Evolutionary conservation across 108 stramenopile genomes (phyloP).

Genomic region (Nitzschia sp.): DNA sequence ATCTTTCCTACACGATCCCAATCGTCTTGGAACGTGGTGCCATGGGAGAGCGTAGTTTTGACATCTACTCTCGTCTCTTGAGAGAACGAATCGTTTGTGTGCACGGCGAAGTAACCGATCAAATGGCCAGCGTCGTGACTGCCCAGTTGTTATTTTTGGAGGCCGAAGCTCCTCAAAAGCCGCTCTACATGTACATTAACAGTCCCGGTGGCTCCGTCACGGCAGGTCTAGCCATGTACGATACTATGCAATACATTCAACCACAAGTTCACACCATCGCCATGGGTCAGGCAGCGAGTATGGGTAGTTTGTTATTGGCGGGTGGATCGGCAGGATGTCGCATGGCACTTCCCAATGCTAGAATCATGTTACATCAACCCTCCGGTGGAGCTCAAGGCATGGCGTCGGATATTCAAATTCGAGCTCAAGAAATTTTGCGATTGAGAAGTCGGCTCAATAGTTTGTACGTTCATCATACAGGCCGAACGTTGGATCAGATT

Average conservation of each 20-base stretch:
- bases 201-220: conserved; percentile 92
- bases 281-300: conserved; percentile 97
- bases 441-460: conserved; percentile 78
- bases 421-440: conserved; percentile 83
- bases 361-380: conserved; percentile 97
- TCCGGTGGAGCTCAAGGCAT: conserved; percentile 94
- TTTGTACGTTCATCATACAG: conserved; percentile 89
- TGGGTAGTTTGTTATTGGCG: conserved; percentile 91
- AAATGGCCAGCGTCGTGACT: conserved; percentile 88
- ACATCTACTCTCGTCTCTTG: conserved; percentile 94
- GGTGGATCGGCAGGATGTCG: conserved; percentile 82
- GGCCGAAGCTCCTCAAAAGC: conserved; percentile 84
- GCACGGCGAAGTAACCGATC: conserved; percentile 92
- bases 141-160: conserved; percentile 95
- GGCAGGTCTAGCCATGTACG: conserved; percentile 94
- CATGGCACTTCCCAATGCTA: conserved; percentile 86
- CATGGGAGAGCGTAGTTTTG: conserved; percentile 90
- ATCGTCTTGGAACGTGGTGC: conserved; percentile 52
- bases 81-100: conserved; percentile 95
- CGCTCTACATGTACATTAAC: conserved; percentile 95
- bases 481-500: conserved; percentile 71
- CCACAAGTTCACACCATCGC: conserved; percentile 93
- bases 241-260: conserved; percentile 97
- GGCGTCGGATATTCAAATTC: conserved; percentile 95
- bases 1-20: conserved; percentile 44